These are phyloP conservation scores for Geotrichum restrictum DNA, from an alignment of 1,139 yeast genomes.

Conservation along the genomic window DNA sequence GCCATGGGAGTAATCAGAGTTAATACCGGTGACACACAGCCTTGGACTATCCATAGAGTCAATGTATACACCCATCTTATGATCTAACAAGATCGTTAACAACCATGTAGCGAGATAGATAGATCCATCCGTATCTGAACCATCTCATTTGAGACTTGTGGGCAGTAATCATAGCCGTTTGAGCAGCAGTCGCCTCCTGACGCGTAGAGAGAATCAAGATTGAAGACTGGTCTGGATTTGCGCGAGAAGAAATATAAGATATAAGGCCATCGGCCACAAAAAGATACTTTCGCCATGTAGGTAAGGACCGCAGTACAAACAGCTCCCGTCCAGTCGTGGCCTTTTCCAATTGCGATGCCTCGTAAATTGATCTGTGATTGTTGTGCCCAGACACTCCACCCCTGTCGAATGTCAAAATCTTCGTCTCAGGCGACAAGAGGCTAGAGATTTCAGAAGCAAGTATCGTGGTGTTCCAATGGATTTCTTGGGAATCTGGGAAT, in stretches of 20 bases:
- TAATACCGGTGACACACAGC: too few relatives aligned
- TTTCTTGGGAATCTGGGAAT: slow-evolving; percentile 67
- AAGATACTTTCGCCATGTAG: slow-evolving; percentile 39
- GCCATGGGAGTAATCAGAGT: too few relatives aligned
- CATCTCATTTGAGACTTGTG: slow-evolving; percentile 92
- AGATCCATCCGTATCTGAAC: slow-evolving; percentile 90
- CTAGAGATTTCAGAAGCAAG: slow-evolving; percentile 32
- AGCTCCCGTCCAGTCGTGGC: slow-evolving; percentile 7
- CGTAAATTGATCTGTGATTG: slow-evolving; percentile 68
- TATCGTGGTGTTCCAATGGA: slow-evolving; percentile 58
- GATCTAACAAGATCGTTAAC: slow-evolving; percentile 55
- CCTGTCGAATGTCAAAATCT: slow-evolving; percentile 75
- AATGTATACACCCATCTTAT: not conserved
- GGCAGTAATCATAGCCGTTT: slow-evolving; percentile 76
- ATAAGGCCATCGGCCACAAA: slow-evolving; percentile 35
- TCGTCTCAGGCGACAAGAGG: slow-evolving; percentile 32
- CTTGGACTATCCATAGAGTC: not conserved
- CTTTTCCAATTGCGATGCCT: slow-evolving; percentile 44
- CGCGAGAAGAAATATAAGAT: slow-evolving; percentile 19
- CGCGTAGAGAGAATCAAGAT: slow-evolving; percentile 38
- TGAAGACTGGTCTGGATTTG: slow-evolving; percentile 26
- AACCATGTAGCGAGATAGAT: slow-evolving; percentile 65
- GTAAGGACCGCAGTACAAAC: slow-evolving; percentile 35
- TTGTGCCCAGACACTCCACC: slow-evolving; percentile 81
- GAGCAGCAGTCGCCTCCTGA: slow-evolving; percentile 55